These are phyloP conservation scores for Solanum neorickii DNA, from an alignment of 257 asterid genomes.

Conservation along the genomic window DNA sequence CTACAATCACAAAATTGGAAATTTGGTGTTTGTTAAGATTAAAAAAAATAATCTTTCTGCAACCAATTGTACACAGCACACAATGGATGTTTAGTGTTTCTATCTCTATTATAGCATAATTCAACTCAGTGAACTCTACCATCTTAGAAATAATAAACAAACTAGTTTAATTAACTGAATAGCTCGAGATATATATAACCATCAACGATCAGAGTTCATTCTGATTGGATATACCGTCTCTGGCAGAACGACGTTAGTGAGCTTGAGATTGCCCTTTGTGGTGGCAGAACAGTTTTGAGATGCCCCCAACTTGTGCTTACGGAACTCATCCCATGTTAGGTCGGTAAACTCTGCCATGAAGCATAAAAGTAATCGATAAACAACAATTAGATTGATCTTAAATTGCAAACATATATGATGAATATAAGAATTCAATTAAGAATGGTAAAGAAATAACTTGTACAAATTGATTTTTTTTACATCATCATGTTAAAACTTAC, in stretches of 20 bases:
- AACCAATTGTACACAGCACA: background rate
- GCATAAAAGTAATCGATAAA: background rate
- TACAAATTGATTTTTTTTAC: background rate
- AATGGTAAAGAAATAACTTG: background rate
- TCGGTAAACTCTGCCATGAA: conserved; percentile 62
- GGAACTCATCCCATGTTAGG: conserved; percentile 95
- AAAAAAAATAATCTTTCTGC: background rate
- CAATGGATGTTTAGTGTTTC: background rate
- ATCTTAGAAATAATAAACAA: background rate
- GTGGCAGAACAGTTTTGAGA: conserved; percentile 99
- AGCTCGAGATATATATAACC: background rate
- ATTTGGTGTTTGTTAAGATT: background rate
- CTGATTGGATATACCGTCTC: conserved; percentile 34
- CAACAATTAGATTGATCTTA: background rate
- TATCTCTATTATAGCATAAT: background rate
- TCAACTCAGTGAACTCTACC: background rate
- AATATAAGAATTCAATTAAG: background rate
- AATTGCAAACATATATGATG: background rate
- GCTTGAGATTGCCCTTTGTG: conserved; percentile 62
- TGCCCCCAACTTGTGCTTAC: conserved; percentile 63
- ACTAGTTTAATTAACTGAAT: background rate
- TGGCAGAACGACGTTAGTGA: conserved; percentile 44
- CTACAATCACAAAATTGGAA: conserved; percentile 21
- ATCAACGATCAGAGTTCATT: background rate
- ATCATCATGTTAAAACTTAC: too few species aligned